Evolutionary conservation across 331 rosid genomes (phyloP).

Genomic region (Rosa hybrid): DNA sequence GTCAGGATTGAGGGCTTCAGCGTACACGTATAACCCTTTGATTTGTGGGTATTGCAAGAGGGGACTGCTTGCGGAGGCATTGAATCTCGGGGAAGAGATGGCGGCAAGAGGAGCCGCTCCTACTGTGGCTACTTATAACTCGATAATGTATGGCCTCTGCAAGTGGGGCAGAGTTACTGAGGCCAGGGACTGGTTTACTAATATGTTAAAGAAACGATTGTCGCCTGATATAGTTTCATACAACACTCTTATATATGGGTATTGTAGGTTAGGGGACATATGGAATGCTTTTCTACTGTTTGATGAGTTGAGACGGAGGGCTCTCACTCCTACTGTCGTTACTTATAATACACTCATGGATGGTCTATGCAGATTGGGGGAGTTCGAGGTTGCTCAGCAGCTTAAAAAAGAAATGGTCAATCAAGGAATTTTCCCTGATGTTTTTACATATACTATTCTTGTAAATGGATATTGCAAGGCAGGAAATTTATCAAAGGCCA

Average conservation of each 20-base stretch:
- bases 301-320: constrained; percentile 44
- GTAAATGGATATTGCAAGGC: constrained; percentile 57
- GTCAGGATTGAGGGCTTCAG: constrained; percentile 52
- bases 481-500: constrained; percentile 63
- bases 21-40: constrained; percentile 61
- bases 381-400: constrained; percentile 56
- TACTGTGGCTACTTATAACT: constrained; percentile 62
- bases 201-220: constrained; percentile 44
- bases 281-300: constrained; percentile 59
- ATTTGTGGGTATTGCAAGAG: constrained; percentile 50
- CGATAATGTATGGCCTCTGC: constrained; percentile 59
- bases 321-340: constrained; percentile 50
- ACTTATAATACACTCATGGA: constrained; percentile 78
- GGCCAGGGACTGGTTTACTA: constrained; percentile 48
- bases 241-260: constrained; percentile 64
- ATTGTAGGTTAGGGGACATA: constrained; percentile 52
- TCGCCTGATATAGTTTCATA: constrained; percentile 66
- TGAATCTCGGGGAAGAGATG: constrained; percentile 55
- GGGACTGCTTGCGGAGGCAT: constrained; percentile 58
- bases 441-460: constrained; percentile 66
- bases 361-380: constrained; percentile 67
- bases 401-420: constrained; percentile 60
- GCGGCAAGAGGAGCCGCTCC: constrained; percentile 42
- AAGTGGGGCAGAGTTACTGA: constrained; percentile 55
- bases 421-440: constrained; percentile 58